phyloP scores from a whole-genome alignment of 2,329 filamentous ascomycete genomes.

The Cordyceps militaris region DNA sequence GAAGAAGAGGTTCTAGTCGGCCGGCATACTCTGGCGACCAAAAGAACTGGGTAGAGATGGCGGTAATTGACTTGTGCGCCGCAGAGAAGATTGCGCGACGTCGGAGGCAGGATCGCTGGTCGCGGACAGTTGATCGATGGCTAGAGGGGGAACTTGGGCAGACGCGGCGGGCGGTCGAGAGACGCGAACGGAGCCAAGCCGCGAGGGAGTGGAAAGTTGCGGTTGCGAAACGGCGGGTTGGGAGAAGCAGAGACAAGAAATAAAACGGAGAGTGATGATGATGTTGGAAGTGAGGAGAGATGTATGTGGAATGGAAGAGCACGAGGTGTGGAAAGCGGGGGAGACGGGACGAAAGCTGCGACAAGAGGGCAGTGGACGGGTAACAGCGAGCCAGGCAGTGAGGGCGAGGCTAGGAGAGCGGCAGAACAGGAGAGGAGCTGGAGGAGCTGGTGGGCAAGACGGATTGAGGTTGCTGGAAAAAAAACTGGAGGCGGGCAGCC shows the following conservation, averaged over 20 bases:
- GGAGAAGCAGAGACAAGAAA: constrained; percentile 12
- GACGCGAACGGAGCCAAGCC: neutral
- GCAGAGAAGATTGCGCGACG: constrained; percentile 1
- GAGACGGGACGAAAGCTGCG: constrained; percentile 18
- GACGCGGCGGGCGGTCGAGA: neutral
- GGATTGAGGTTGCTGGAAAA: constrained; percentile 1
- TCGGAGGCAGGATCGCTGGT: neutral
- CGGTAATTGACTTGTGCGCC: constrained; percentile 2
- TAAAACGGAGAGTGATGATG: constrained; percentile 11
- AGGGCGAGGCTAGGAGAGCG: neutral
- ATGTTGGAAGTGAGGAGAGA: constrained; percentile 11
- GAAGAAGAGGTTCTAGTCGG: constrained; percentile 1
- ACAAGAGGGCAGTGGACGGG: constrained; percentile 1
- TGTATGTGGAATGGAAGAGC: constrained; percentile 7
- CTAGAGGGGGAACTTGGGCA: neutral
- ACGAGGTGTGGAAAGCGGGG: constrained; percentile 16
- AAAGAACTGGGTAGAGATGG: neutral
- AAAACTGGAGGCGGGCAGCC: constrained; percentile 1
- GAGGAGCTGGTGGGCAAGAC: neutral
- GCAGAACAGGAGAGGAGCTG: neutral
- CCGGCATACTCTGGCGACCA: constrained; percentile 4
- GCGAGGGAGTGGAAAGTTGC: constrained; percentile 3
- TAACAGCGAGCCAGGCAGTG: neutral
- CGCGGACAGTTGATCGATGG: neutral
- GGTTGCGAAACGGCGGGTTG: constrained; percentile 8